Percentiles rank a stretch among this genome's conserved stretches.
Evolutionary conservation across 108 stramenopile genomes (phyloP).

Genomic region (Pseudonitzschia multistriata): DNA sequence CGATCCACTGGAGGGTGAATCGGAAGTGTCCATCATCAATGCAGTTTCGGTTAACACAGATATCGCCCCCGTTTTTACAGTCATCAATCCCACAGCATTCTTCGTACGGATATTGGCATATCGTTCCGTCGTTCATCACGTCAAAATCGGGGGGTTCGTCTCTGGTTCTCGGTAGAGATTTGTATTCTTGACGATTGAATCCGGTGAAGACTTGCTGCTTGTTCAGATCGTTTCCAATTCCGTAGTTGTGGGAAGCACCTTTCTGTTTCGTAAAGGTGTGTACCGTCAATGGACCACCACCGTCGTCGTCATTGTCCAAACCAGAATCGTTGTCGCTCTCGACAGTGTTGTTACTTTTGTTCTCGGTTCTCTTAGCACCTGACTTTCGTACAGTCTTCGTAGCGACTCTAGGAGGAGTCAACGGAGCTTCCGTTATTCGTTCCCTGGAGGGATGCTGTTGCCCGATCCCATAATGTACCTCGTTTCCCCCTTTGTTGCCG

Average conservation of each 20-base stretch:
- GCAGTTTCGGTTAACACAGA: conserved; percentile 31
- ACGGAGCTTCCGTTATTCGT: neutral
- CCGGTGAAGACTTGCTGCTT: neutral
- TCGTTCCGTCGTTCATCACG: neutral
- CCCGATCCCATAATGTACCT: neutral
- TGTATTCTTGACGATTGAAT: neutral
- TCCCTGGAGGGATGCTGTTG: neutral
- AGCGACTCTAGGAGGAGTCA: neutral
- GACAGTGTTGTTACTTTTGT: too few species aligned
- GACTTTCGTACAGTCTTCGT: neutral
- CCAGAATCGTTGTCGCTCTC: too few species aligned
- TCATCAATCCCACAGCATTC: conserved; percentile 33
- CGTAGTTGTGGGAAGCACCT: neutral
- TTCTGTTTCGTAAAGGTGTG: neutral
- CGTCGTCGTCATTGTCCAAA: neutral
- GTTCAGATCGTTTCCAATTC: neutral
- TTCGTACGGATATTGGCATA: neutral
- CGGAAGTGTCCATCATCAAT: conserved; percentile 31
- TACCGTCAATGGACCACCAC: neutral
- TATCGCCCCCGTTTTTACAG: conserved; percentile 13
- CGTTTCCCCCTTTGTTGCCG: neutral
- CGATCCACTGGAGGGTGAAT: conserved; percentile 35
- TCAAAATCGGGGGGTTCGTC: neutral
- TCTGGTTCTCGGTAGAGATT: neutral
- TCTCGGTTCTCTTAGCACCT: too few species aligned